Conservation (phyloP, 495 filamentous ascomycete genomes). For the Podospora fimiseda region DNA sequence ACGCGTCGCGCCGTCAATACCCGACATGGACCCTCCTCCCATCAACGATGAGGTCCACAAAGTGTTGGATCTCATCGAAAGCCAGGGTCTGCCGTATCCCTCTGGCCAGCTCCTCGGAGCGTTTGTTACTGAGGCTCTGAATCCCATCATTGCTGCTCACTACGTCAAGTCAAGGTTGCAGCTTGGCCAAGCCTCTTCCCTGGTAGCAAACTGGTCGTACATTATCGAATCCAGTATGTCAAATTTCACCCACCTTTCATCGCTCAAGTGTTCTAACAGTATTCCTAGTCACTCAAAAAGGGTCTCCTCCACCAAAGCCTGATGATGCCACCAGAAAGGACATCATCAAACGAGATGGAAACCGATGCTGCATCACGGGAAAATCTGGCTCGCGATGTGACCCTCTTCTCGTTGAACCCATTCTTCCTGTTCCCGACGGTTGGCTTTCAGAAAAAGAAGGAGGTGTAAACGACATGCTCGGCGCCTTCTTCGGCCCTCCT, state of each 20-base stretch:
- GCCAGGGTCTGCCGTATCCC: conserved; percentile 19
- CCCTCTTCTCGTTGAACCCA: conserved; percentile 22
- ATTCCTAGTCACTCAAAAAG: conserved; percentile 9
- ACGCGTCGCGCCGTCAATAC: background rate
- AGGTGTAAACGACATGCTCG: conserved; percentile 22
- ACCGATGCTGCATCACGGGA: conserved; percentile 23
- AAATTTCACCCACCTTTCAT: background rate
- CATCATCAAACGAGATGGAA: conserved; percentile 19
- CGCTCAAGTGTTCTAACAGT: background rate
- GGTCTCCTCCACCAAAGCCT: conserved; percentile 11
- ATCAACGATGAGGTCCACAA: background rate
- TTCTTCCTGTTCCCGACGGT: conserved; percentile 19
- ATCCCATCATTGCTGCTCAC: conserved; percentile 13
- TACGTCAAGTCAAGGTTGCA: conserved; percentile 15
- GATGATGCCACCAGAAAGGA: conserved; percentile 2
- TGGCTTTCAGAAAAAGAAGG: background rate
- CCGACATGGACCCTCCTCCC: background rate
- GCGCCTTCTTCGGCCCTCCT: conserved; percentile 23
- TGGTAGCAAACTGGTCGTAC: conserved; percentile 21
- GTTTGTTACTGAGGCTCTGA: conserved; percentile 13
- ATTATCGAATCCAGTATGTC: conserved; percentile 19
- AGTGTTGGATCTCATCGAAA: conserved; percentile 24
- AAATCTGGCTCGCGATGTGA: conserved; percentile 17
- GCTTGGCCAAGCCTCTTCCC: conserved; percentile 13
- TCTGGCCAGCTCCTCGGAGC: conserved; percentile 9